A percentile compares a stretch with the other conserved stretches of the same genome.
Evolutionary conservation across 306 rosid species (phyloP).

Genomic region (Casuarina equisetifolia): DNA sequence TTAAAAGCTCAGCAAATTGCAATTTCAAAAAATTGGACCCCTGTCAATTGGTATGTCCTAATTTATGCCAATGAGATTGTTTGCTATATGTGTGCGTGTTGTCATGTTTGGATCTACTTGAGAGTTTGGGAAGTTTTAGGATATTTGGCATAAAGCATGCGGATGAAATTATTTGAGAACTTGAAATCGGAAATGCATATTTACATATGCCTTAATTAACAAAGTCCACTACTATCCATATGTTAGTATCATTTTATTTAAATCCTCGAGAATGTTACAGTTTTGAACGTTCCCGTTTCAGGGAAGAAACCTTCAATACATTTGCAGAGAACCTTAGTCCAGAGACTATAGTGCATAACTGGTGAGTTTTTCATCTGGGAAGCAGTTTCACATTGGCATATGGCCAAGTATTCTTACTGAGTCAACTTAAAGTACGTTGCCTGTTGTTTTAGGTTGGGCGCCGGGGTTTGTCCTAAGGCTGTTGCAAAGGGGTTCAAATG

Average conservation of each 20-base stretch:
- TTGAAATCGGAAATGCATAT: slow-evolving; percentile 16
- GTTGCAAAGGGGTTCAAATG: slow-evolving; percentile 87
- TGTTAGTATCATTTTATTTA: slow-evolving; percentile 8
- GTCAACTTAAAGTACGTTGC: slow-evolving; percentile 6
- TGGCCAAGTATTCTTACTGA: slow-evolving; percentile 18
- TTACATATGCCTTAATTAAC: slow-evolving; percentile 19
- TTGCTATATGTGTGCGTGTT: slow-evolving; percentile 2
- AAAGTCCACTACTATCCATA: not conserved
- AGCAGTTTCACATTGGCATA: slow-evolving; percentile 17
- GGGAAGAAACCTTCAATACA: slow-evolving; percentile 95
- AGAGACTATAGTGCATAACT: slow-evolving; percentile 83
- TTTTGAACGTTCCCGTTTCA: slow-evolving; percentile 38
- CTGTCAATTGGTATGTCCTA: slow-evolving; percentile 82
- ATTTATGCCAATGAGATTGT: slow-evolving; percentile 7
- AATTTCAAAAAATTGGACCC: slow-evolving; percentile 77
- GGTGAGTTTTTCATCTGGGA: slow-evolving; percentile 51
- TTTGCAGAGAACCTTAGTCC: slow-evolving; percentile 78
- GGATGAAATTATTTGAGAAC: not conserved
- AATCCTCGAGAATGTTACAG: slow-evolving; percentile 13
- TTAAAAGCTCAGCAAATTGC: slow-evolving; percentile 87
- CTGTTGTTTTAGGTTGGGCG: slow-evolving; percentile 60
- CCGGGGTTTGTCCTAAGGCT: slow-evolving; percentile 83
- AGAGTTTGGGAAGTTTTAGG: slow-evolving; percentile 3
- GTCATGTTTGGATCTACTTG: not conserved
- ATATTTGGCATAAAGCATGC: not conserved